Base-by-base conservation (phyloP, 352 stramenopile genomes). In the Stephanocyclus meneghinianus region DNA sequence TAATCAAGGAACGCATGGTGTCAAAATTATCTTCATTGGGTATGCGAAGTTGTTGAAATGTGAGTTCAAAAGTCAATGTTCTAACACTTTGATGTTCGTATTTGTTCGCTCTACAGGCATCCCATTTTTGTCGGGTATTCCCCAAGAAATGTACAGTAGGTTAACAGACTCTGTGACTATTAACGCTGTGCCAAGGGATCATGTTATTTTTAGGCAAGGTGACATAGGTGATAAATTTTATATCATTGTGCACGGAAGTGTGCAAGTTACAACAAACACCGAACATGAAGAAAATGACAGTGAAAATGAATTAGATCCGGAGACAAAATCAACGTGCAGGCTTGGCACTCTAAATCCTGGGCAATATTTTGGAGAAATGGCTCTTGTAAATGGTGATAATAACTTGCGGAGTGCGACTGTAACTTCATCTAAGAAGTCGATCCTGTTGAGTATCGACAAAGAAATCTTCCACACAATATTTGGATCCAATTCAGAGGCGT, bases 321-420 rank as follows among this genome's bases (percentile, higher is more conserved):
- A 59, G 15, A 4, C 18, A 59, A 26, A 30, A 59, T 32, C 6
- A n/a, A 32, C 47, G 9, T 78, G 30, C 44, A 65, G 69, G 44
- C 50, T 85, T 48, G 81, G 81, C 21, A 74, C 63, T 15, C 55
- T 87, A 18, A 73, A 62, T n/a, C 71, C 81, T 69, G 81, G 81
- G 16, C 76, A 87, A 62, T 87, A 87, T 72, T 87, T 87, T 72
- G 81, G 81, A 67, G 81, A 87, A 66, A 87, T 87, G 81, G 71
- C 76, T 16, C 62, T 85, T 10, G 72, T 87, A 21, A 63, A 60
- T 57, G 67, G 55, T 40, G 53, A 57, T 26, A 73, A 69, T 32
- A 18, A 35, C 9, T 65, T 74, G 47, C 76, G 77, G 53, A 63
- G 72, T 61, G 77, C 76, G 2, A 85, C 73, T 4, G 76, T 87